Evolutionary conservation across 2,329 filamentous ascomycete species (phyloP).

Genomic region (Chaetomium sp.): DNA sequence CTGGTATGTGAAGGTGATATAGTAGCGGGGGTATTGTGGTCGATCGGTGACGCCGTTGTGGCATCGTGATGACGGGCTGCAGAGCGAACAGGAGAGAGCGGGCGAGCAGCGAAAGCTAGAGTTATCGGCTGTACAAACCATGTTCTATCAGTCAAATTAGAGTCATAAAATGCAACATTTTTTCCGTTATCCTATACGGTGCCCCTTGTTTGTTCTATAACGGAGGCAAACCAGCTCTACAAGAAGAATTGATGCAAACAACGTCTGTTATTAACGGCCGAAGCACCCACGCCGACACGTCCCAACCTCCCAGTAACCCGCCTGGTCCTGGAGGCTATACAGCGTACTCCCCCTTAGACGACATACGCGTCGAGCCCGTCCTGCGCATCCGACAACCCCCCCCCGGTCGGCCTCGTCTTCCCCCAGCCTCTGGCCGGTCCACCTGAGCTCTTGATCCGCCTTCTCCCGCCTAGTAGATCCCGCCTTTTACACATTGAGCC

Average conservation of each 20-base stretch:
- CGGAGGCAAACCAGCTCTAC: background rate
- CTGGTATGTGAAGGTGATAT: background rate
- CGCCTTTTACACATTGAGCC: background rate
- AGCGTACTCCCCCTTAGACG: background rate
- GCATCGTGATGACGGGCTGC: background rate
- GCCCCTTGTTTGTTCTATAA: background rate
- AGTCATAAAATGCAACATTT: slow-evolving; percentile 16
- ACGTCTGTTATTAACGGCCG: slow-evolving; percentile 7
- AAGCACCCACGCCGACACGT: background rate
- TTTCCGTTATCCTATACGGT: slow-evolving; percentile 8
- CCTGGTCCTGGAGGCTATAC: background rate
- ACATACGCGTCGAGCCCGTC: background rate
- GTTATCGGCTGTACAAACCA: slow-evolving; percentile 16
- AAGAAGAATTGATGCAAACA: slow-evolving; percentile 9
- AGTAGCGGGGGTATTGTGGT: too few species aligned
- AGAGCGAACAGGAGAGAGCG: slow-evolving; percentile 6
- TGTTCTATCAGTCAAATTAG: slow-evolving; percentile 15
- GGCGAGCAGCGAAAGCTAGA: background rate
- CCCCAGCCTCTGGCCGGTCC: background rate
- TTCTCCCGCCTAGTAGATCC: background rate
- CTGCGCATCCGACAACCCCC: background rate
- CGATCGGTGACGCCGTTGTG: background rate
- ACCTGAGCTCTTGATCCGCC: background rate
- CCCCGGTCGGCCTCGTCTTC: too few species aligned
- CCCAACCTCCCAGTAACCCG: background rate